A percentile compares a stretch with the other conserved stretches of the same genome.
Conservation (phyloP, 768 basidiomycete genomes). For the Tricholoma sp. region DNA sequence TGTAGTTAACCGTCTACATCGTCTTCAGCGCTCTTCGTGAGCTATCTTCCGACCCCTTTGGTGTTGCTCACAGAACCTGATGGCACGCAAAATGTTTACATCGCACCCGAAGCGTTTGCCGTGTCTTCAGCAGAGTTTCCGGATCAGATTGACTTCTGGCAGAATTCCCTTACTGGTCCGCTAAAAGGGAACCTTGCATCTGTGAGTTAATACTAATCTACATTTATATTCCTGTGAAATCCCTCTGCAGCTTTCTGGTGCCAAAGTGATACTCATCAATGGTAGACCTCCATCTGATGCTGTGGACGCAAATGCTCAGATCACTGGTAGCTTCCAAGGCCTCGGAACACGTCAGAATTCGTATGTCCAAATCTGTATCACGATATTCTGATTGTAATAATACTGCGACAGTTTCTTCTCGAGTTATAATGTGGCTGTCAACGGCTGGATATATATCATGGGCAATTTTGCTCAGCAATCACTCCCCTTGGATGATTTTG, state of each 20-base stretch:
- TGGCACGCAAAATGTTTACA: conserved; percentile 43
- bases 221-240: neutral
- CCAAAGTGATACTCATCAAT: conserved; percentile 50
- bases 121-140: conserved; percentile 47
- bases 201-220: conserved; percentile 20
- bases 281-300: conserved; percentile 44
- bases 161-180: conserved; percentile 40
- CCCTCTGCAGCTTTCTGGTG: conserved; percentile 36
- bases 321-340: conserved; percentile 48
- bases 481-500: conserved; percentile 46
- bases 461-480: conserved; percentile 53
- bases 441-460: conserved; percentile 39
- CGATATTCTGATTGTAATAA: neutral
- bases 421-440: conserved; percentile 32
- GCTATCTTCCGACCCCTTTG: conserved; percentile 46
- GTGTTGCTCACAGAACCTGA: conserved; percentile 39
- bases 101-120: conserved; percentile 49
- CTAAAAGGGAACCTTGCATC: conserved; percentile 43
- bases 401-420: conserved; percentile 36
- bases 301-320: conserved; percentile 45
- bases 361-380: conserved; percentile 21
- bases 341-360: conserved; percentile 46
- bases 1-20: neutral
- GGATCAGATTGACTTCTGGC: conserved; percentile 51
- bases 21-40: conserved; percentile 34